Evolutionary conservation across 106 monocot species (phyloP).

Genomic region (Dioscorea zingiberensis): DNA sequence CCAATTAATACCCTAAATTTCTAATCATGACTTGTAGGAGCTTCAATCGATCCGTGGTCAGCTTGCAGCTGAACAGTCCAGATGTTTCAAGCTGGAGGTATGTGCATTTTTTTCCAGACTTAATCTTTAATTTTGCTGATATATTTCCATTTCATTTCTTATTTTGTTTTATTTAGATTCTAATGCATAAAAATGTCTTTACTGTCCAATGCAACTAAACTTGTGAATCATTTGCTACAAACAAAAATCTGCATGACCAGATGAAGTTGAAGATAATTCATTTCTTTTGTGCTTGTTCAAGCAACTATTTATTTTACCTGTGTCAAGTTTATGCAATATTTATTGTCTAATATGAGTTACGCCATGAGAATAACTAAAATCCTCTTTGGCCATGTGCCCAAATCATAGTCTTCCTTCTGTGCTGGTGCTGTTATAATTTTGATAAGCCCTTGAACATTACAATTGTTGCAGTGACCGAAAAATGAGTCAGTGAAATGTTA

Average conservation of each 20-base stretch:
- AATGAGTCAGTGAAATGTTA: no score
- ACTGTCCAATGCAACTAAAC: background rate
- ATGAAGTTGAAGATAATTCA: background rate
- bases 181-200: background rate
- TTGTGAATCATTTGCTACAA: background rate
- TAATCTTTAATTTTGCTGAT: background rate
- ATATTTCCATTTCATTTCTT: background rate
- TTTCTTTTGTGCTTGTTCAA: no score
- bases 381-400: no score
- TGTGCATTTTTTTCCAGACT: background rate
- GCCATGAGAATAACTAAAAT: no score
- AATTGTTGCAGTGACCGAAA: no score
- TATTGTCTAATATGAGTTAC: no score
- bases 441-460: no score
- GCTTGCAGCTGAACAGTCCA: constrained; percentile 89
- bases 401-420: no score
- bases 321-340: no score
- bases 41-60: constrained; percentile 84
- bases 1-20: background rate
- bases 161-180: background rate
- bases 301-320: no score
- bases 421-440: no score
- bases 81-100: constrained; percentile 97
- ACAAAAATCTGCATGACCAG: background rate
- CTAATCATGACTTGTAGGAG: constrained; percentile 35